Conservation (phyloP, 305 asterid species). For the Caryopteris hybrid region DNA sequence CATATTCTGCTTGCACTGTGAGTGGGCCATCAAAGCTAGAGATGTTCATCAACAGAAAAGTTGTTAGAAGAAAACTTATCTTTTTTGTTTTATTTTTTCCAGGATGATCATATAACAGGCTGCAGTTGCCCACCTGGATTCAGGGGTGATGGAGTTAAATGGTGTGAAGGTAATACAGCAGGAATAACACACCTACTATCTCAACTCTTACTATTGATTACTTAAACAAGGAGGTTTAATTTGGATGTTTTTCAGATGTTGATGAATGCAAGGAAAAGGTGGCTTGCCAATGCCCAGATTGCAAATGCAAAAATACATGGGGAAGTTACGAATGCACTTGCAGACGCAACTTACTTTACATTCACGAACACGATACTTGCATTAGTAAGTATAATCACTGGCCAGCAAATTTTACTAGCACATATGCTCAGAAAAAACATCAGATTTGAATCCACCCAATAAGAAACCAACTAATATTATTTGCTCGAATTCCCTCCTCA, state of each 20-base stretch:
- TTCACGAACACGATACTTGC: conserved; percentile 86
- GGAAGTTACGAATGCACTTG: conserved; percentile 88
- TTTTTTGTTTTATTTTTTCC: conserved; percentile 7
- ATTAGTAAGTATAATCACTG: conserved; percentile 42
- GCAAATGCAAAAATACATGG: conserved; percentile 94
- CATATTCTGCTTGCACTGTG: conserved; percentile 82
- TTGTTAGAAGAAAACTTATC: not conserved
- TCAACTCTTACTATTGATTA: not conserved
- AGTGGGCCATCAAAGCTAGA: conserved; percentile 15
- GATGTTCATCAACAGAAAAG: not conserved
- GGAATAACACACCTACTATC: not conserved
- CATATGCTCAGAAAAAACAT: not conserved
- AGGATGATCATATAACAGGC: conserved; percentile 73
- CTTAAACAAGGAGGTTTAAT: not conserved
- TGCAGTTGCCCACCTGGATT: conserved; percentile 92
- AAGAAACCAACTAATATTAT: too few species aligned
- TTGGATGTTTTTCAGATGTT: conserved; percentile 38
- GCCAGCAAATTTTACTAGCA: not conserved
- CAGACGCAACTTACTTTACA: conserved; percentile 54
- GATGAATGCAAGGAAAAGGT: conserved; percentile 79
- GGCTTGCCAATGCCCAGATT: conserved; percentile 80
- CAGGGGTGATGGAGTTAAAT: conserved; percentile 75
- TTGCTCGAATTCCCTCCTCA: too few species aligned
- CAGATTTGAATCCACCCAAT: too few species aligned
- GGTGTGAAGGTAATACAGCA: conserved; percentile 57